Percentiles rank a stretch among this genome's conserved stretches.
These are phyloP conservation scores for Xylaria sp. DNA, from an alignment of 2,329 filamentous ascomycete genomes.

Conservation along the genomic window DNA sequence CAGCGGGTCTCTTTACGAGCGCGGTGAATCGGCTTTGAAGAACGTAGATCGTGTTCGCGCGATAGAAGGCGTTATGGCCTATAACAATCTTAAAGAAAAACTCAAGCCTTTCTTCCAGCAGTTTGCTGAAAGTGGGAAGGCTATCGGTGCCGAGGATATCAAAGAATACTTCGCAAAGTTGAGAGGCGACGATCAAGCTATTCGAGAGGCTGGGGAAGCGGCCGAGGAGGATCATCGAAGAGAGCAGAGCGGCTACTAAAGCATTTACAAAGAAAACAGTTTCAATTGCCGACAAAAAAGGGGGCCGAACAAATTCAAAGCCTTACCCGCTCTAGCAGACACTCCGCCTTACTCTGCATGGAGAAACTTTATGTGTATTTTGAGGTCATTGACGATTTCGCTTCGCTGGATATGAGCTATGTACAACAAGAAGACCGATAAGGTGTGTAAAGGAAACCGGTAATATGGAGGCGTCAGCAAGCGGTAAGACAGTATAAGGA, in stretches of 20 bases:
- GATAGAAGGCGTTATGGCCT: slow-evolving; percentile 97
- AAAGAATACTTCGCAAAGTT: slow-evolving; percentile 96
- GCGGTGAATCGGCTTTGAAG: slow-evolving; percentile 88
- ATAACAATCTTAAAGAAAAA: slow-evolving; percentile 94
- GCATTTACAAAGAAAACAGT: not conserved
- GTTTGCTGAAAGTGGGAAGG: slow-evolving; percentile 87
- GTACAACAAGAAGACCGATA: slow-evolving; percentile 5
- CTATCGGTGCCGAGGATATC: slow-evolving; percentile 93
- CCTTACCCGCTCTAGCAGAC: not conserved
- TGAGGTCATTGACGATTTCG: not conserved
- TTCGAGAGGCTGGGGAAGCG: slow-evolving; percentile 64
- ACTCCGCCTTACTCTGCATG: not conserved
- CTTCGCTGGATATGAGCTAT: slow-evolving; percentile 7
- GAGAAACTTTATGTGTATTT: not conserved
- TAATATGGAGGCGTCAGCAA: not conserved
- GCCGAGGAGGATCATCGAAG: slow-evolving; percentile 51
- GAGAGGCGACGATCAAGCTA: slow-evolving; percentile 81
- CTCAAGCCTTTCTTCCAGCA: slow-evolving; percentile 94
- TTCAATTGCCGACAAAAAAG: not conserved
- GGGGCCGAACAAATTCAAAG: not conserved
- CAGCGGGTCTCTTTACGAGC: slow-evolving; percentile 84
- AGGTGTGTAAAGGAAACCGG: slow-evolving; percentile 10
- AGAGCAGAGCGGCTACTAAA: slow-evolving; percentile 61
- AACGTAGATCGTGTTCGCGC: slow-evolving; percentile 92
- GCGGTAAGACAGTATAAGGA: not conserved